Percentiles rank a stretch among this genome's conserved stretches.
phyloP scores from a whole-genome alignment of 495 filamentous ascomycete genomes.

The Geoglossum glabrum region DNA sequence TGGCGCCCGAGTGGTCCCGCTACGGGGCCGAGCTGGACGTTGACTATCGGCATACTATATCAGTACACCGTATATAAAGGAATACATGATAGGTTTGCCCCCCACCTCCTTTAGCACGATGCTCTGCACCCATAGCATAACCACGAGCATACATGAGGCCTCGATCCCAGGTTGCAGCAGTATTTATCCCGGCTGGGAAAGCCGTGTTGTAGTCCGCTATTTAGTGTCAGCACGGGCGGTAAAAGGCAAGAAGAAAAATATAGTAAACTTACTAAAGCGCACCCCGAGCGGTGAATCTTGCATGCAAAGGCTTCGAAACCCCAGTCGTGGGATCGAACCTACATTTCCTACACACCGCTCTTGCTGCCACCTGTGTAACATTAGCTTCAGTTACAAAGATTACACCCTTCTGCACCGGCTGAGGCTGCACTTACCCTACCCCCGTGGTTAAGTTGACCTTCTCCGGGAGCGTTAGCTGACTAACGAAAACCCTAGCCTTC shows the following conservation, averaged over 20 bases:
- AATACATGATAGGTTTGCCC: not conserved
- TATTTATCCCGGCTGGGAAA: constrained; percentile 65
- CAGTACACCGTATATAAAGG: not conserved
- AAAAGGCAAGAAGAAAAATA: not conserved
- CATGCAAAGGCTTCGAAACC: constrained; percentile 62
- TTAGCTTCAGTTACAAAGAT: not conserved
- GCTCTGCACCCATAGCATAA: constrained; percentile 60
- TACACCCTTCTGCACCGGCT: not conserved
- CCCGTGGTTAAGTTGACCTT: constrained; percentile 90
- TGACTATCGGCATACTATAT: constrained; percentile 23
- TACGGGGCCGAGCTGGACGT: constrained; percentile 74
- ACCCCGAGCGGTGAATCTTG: constrained; percentile 83
- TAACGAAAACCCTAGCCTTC: constrained; percentile 61
- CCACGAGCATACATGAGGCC: constrained; percentile 55
- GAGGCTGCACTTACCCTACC: constrained; percentile 34
- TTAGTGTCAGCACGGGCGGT: constrained; percentile 1
- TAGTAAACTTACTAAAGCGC: constrained; percentile 34
- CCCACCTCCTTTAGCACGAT: constrained; percentile 45
- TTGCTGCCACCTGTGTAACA: constrained; percentile 38
- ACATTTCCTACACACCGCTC: constrained; percentile 66
- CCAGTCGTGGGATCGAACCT: constrained; percentile 53
- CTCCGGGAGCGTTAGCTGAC: constrained; percentile 63
- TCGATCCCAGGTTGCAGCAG: constrained; percentile 62
- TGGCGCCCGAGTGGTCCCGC: constrained; percentile 64
- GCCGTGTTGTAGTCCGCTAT: constrained; percentile 55